These are phyloP conservation scores for Melocanna baccifera DNA, from an alignment of 176 grass and related monocot species.

Conservation along the genomic window DNA sequence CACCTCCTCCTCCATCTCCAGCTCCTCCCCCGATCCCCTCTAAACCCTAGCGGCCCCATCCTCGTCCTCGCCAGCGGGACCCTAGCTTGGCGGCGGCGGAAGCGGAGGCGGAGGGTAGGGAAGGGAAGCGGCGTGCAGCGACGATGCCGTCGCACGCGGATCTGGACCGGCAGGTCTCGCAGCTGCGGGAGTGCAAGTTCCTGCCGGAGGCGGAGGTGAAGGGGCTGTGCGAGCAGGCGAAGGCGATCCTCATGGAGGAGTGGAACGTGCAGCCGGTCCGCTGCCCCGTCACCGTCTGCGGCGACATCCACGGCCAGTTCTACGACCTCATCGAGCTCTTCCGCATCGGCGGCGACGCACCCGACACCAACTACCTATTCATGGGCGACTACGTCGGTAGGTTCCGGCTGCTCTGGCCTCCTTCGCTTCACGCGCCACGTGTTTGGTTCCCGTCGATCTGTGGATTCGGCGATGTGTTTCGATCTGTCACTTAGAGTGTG, in stretches of 20 bases:
- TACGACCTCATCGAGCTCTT: conserved; percentile 80
- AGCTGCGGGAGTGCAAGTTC: conserved; percentile 65
- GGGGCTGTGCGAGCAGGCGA: conserved; percentile 64
- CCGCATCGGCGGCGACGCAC: conserved; percentile 49
- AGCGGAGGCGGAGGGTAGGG: background rate
- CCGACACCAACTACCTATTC: conserved; percentile 69
- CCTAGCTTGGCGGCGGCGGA: background rate
- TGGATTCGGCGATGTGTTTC: background rate
- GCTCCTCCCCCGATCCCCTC: conserved; percentile 32
- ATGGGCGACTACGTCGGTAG: conserved; percentile 61
- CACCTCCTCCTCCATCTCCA: background rate
- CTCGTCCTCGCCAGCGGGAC: background rate
- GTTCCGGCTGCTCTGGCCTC: background rate
- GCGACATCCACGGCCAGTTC: conserved; percentile 80
- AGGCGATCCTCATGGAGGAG: conserved; percentile 77
- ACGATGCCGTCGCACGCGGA: conserved; percentile 71
- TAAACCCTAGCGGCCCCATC: background rate
- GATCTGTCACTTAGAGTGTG: conserved; percentile 16
- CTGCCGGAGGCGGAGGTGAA: conserved; percentile 57
- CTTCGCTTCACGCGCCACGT: background rate
- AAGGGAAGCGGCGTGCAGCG: conserved; percentile 21
- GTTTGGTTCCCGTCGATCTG: background rate
- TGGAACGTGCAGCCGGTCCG: conserved; percentile 79
- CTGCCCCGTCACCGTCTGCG: conserved; percentile 66
- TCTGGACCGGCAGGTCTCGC: conserved; percentile 77